phyloP scores from a whole-genome alignment of 768 basidiomycete genomes.

The Boletus sp. region DNA sequence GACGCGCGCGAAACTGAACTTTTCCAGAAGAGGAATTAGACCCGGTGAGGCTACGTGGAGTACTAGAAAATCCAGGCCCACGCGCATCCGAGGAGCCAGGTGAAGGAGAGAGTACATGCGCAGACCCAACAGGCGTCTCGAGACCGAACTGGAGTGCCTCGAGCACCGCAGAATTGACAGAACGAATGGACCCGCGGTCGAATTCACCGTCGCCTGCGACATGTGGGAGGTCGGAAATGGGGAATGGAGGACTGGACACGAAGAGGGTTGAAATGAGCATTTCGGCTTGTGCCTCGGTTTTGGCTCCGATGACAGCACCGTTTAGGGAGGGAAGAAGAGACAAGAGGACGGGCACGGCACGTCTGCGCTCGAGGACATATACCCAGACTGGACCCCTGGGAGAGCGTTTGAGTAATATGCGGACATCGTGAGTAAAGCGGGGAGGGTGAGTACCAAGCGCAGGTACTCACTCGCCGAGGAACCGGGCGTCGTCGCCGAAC shows the following conservation, averaged over 20 bases:
- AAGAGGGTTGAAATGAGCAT: conserved; percentile 76
- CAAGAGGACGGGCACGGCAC: conserved; percentile 76
- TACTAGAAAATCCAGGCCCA: conserved; percentile 17
- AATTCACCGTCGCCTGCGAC: conserved; percentile 35
- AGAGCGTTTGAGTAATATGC: conserved; percentile 1
- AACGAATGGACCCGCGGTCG: conserved; percentile 36
- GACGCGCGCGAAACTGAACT: conserved; percentile 59
- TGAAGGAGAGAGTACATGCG: conserved; percentile 40
- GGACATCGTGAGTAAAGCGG: conserved; percentile 6
- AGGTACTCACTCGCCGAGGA: conserved; percentile 68
- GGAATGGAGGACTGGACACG: conserved; percentile 80
- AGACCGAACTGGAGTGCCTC: conserved; percentile 38
- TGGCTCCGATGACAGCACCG: conserved; percentile 69
- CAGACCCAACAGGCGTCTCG: conserved; percentile 41
- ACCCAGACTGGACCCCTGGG: conserved; percentile 85
- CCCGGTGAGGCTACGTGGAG: conserved; percentile 29
- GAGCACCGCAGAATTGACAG: conserved; percentile 47
- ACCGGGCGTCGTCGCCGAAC: conserved; percentile 73
- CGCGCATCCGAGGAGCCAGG: conserved; percentile 24
- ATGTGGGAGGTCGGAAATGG: conserved; percentile 57
- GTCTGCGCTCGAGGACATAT: conserved; percentile 79
- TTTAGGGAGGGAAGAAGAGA: conserved; percentile 61
- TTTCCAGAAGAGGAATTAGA: conserved; percentile 43
- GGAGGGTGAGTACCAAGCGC: neutral
- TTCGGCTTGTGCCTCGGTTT: conserved; percentile 66